Conservation (phyloP, 1,284 basidiomycete genomes). For the Cryptococcus sp. region DNA sequence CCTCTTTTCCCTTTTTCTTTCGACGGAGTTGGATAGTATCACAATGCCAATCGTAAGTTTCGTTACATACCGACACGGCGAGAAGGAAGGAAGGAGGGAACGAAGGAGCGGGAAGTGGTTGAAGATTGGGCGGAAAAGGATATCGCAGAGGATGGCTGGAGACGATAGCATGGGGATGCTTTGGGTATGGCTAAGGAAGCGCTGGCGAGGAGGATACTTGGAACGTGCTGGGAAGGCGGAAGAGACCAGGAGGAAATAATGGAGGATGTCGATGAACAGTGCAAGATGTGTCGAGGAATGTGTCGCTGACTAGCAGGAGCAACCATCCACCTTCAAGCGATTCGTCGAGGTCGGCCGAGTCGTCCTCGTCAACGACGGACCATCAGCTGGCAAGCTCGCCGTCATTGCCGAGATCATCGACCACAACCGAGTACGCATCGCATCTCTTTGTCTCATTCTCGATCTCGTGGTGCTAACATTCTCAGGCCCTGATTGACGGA, state of each 20-base stretch:
- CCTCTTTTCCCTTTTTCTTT: conserved; percentile 5
- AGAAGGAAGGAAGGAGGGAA: too few species aligned
- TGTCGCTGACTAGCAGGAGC: conserved; percentile 6
- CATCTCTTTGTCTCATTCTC: neutral
- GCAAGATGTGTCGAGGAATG: too few species aligned
- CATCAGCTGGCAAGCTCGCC: conserved; percentile 81
- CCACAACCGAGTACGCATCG: conserved; percentile 90
- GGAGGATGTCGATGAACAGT: neutral
- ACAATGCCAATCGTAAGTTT: too few species aligned
- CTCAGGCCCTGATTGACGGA: conserved; percentile 94
- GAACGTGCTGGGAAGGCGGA: neutral
- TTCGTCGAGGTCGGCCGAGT: conserved; percentile 99
- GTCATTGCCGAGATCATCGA: conserved; percentile 97
- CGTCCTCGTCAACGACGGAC: conserved; percentile 89
- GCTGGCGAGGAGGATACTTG: neutral
- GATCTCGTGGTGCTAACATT: too few species aligned
- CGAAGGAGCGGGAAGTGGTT: too few species aligned
- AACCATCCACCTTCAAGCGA: conserved; percentile 83
- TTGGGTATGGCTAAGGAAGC: too few species aligned
- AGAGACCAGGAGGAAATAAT: too few species aligned
- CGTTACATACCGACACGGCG: too few species aligned
- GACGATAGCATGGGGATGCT: too few species aligned
- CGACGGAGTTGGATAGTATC: neutral
- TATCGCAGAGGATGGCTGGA: too few species aligned
- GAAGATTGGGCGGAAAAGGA: too few species aligned